Evolutionary conservation across 164 flowering plant genomes (phyloP), one percentile per base, ranked within the genome.

Genomic region (Vitis rupestris): DNA sequence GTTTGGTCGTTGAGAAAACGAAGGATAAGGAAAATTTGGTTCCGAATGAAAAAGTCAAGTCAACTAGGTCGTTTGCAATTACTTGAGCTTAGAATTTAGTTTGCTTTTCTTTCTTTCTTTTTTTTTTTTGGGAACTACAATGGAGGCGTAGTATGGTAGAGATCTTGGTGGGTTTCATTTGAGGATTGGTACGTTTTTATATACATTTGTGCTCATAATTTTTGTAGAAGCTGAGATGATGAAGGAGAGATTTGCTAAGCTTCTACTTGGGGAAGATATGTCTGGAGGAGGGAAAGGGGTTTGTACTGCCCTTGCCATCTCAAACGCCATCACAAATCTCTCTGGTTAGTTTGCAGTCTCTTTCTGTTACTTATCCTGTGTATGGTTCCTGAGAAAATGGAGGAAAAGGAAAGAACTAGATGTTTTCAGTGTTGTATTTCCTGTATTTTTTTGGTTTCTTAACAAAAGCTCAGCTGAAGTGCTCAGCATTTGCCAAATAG

Each of bases 251-350:
- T 88, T 88, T 64, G 88, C 89, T 17, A 88, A 88, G 78, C 85
- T 88, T 64, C 82, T 88, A 9, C 78, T 88, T 3, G 93, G 93
- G 23, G 93, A 89, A 73, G 93, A 89, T 76, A 89, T 89, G 93
- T 89, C 93, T 50, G 93, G 90, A 37, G 93, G 93, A 14, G 93
- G 91, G 7, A 89, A 85, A 73, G 93, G 93, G 7, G 93, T 89
- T 5, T 89, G 93, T 67, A 87, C 89, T 67, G 93, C 93, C 8
- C 86, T 88, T 47, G 90, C 93, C 27, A 87, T 88, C 69, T 88
- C 90, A 17, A 87, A 88, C 57, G 87, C 93, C 48, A 87, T 88
- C 54, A 88, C 90, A 8, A 88, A 89, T 79, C 88, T 89, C 56
- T 87, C 93, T 62, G 93, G 91, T 89, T 23, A 66, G 66, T 29